phyloP scores from a whole-genome alignment of 345 rosid genomes.

The Gossypium herbaceum region DNA sequence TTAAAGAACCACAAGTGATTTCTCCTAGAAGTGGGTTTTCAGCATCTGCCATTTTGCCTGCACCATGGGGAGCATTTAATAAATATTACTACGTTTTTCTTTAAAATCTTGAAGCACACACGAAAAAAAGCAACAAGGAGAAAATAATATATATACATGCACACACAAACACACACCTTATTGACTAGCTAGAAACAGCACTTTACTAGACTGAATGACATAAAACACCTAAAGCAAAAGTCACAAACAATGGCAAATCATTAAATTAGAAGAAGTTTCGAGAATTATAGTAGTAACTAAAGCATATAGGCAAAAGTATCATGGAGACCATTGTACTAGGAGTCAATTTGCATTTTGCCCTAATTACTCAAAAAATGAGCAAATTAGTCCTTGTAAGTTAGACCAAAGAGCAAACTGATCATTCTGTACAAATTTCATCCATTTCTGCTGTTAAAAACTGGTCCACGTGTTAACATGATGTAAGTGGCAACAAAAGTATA shows the following conservation, averaged over 20 bases:
- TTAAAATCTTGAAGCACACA: not conserved
- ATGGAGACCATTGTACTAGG: no score
- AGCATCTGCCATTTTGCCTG: constrained; percentile 12
- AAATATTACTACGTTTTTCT: not conserved
- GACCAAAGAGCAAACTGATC: no score
- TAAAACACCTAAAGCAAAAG: not conserved
- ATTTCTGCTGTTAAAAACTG: no score
- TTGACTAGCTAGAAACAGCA: not conserved
- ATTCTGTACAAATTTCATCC: no score
- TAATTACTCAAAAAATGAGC: no score
- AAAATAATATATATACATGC: not conserved
- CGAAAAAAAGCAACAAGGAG: not conserved
- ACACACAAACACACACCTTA: not conserved
- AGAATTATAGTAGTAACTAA: not conserved
- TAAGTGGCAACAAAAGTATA: not conserved
- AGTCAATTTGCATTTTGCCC: no score
- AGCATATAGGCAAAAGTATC: not conserved
- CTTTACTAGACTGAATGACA: not conserved
- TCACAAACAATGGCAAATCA: not conserved
- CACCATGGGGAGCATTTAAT: constrained; percentile 16
- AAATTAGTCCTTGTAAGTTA: no score
- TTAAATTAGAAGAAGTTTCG: not conserved
- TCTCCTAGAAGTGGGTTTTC: constrained; percentile 45
- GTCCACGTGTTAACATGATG: no score
- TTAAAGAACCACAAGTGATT: constrained; percentile 73